These are phyloP conservation scores for Pichia nakasei DNA, from an alignment of 805 yeast species.

Conservation along the genomic window DNA sequence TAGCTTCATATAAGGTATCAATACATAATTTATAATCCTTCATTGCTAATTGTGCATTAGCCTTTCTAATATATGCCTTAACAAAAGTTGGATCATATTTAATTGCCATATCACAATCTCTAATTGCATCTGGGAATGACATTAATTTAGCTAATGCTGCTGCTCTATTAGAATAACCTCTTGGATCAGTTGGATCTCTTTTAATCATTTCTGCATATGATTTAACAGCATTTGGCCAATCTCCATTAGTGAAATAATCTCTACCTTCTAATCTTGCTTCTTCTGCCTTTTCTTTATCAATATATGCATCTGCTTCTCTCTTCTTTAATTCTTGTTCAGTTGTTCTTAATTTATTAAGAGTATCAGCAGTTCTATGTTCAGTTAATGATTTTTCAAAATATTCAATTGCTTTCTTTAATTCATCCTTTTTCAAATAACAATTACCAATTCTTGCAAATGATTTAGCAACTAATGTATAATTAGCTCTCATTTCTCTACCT, in stretches of 20 bases:
- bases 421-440: constrained; percentile 65
- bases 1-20: constrained; percentile 74
- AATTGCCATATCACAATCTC: constrained; percentile 87
- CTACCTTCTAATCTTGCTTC: constrained; percentile 92
- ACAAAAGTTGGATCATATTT: constrained; percentile 79
- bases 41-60: constrained; percentile 86
- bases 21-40: constrained; percentile 75
- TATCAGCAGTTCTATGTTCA: constrained; percentile 95
- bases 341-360: constrained; percentile 74
- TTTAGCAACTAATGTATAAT: constrained; percentile 85
- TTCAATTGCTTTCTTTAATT: constrained; percentile 64
- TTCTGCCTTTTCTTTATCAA: constrained; percentile 90
- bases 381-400: constrained; percentile 85
- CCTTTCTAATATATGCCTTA: constrained; percentile 95
- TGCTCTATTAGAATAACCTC: constrained; percentile 97
- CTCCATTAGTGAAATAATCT: constrained; percentile 78
- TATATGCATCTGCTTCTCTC: constrained; percentile 66
- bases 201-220: constrained; percentile 93
- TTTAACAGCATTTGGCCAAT: constrained; percentile 95
- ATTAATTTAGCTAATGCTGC: constrained; percentile 90
- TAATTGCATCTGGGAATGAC: constrained; percentile 95
- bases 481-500: constrained; percentile 86
- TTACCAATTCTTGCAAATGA: constrained; percentile 89
- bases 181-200: constrained; percentile 93
- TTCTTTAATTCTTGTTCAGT: constrained; percentile 81